Conservation (phyloP, 2,329 filamentous ascomycete species). For the Tothia fuscella region DNA sequence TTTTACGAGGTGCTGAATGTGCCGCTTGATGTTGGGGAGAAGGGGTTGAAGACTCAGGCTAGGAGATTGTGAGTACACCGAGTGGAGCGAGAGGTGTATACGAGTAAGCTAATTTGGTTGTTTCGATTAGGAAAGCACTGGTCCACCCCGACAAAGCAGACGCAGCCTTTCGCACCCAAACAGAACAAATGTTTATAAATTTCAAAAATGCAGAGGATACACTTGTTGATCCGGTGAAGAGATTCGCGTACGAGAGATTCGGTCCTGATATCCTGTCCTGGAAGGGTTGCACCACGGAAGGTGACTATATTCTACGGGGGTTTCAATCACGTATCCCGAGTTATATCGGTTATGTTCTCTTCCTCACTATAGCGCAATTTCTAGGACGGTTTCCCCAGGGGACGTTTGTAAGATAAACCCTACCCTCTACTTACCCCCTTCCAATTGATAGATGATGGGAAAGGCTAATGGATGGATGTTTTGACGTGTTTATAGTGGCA, state of each 20-base stretch:
- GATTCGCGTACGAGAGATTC: slow-evolving; percentile 85
- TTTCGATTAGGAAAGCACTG: slow-evolving; percentile 35
- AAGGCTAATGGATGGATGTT: too few relatives aligned
- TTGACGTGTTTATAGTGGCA: too few relatives aligned
- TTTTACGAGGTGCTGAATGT: slow-evolving; percentile 73
- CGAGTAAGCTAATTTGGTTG: too few relatives aligned
- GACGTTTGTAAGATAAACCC: slow-evolving; percentile 33
- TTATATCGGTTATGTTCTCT: slow-evolving; percentile 45
- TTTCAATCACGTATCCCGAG: slow-evolving; percentile 48
- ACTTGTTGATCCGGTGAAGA: slow-evolving; percentile 59
- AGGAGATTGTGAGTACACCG: slow-evolving; percentile 53
- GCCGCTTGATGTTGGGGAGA: slow-evolving; percentile 54
- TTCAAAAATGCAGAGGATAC: slow-evolving; percentile 77
- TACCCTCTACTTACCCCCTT: background rate
- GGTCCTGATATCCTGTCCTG: slow-evolving; percentile 59
- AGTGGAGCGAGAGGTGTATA: too few relatives aligned
- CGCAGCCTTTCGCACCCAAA: background rate
- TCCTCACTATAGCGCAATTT: slow-evolving; percentile 50
- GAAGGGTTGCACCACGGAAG: slow-evolving; percentile 53
- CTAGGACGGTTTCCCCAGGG: slow-evolving; percentile 58
- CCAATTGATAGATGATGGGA: background rate
- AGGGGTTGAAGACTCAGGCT: slow-evolving; percentile 73
- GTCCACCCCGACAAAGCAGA: slow-evolving; percentile 72
- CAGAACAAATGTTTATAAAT: slow-evolving; percentile 58
- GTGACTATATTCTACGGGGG: slow-evolving; percentile 61